phyloP scores from a whole-genome alignment of 1,284 basidiomycete species.

The Pseudozyma hubeiensis region DNA sequence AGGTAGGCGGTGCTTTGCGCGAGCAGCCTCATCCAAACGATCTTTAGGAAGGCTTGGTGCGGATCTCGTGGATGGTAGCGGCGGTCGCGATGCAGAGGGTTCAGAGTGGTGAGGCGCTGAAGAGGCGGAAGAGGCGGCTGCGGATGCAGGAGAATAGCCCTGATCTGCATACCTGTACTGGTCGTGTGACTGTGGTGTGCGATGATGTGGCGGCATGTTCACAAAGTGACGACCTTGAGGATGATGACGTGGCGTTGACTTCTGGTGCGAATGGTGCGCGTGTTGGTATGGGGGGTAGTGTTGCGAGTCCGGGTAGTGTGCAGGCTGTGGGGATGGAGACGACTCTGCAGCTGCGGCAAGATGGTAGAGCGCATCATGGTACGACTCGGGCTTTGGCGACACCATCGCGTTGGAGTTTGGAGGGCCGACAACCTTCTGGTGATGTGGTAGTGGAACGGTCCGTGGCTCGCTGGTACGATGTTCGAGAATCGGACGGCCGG shows the following conservation, averaged over 20 bases:
- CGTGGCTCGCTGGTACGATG: too few species aligned
- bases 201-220: conserved; percentile 9
- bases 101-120: conserved; percentile 12
- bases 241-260: conserved; percentile 12
- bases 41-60: conserved; percentile 7
- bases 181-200: conserved; percentile 18
- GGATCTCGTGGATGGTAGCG: conserved; percentile 10
- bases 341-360: conserved; percentile 44
- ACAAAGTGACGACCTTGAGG: conserved; percentile 18
- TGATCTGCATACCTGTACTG: conserved; percentile 33
- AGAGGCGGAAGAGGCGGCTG: conserved; percentile 12
- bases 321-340: conserved; percentile 35
- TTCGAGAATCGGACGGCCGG: too few species aligned
- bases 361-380: conserved; percentile 49
- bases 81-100: conserved; percentile 5
- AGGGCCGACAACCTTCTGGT: neutral
- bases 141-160: conserved; percentile 26
- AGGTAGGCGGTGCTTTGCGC: neutral
- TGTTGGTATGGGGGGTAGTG: conserved; percentile 8
- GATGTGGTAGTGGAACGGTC: neutral
- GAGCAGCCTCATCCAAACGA: conserved; percentile 4
- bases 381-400: conserved; percentile 38
- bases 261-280: conserved; percentile 11
- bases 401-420: conserved; percentile 9
- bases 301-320: conserved; percentile 21